Base-by-base conservation (phyloP, 768 basidiomycete genomes). In the Mycena capillaripes region DNA sequence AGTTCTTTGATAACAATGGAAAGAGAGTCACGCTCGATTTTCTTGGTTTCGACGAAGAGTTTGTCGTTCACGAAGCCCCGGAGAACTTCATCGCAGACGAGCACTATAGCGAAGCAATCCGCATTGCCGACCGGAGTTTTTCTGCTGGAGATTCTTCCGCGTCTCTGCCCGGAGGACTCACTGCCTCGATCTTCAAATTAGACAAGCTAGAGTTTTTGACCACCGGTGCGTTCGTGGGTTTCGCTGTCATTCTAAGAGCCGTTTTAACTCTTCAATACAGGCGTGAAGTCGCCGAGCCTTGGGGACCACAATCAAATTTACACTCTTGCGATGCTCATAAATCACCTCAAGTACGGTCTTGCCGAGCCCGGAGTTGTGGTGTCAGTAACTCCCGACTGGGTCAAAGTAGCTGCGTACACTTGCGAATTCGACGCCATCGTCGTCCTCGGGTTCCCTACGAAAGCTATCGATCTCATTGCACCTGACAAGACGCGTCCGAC, bases 391-490 rank as follows among this genome's bases (percentile, higher is more conserved):
- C 71, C 74, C 4, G 68, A 68, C 11, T 75, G 74, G 74, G 71
- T 75, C 44, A 75, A 75, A 64, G 74, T 75, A 25, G 74, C 74
- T 29, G 74, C 68, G 2, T 75, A 65, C 59, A 66, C 61, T 8
- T 72, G 61, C 48, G 74, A 75, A 62, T 72, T 75, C 27, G 74
- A 75, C 32, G 38, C 62, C 25, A 59, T 75, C 34, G 74, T 75
- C 68, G 67, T 75, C 3, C 70, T 75, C 16, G 74, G 74, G 42
- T 75, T 75, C 55, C 74, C 74, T 4, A 65, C 67, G 30, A 69
- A 65, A 21, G 68, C 69, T 11, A 64, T 75, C 40, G 74, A 72
- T 38, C 66, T 69, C 29, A 36, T 75, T 46, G 71, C 71, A 9
- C 74, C 74, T 2, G 53, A 14, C 9, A 66, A 68, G 34, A 56